Conservation (phyloP, 352 stramenopile species). For the Pseudoperonospora humuli region DNA sequence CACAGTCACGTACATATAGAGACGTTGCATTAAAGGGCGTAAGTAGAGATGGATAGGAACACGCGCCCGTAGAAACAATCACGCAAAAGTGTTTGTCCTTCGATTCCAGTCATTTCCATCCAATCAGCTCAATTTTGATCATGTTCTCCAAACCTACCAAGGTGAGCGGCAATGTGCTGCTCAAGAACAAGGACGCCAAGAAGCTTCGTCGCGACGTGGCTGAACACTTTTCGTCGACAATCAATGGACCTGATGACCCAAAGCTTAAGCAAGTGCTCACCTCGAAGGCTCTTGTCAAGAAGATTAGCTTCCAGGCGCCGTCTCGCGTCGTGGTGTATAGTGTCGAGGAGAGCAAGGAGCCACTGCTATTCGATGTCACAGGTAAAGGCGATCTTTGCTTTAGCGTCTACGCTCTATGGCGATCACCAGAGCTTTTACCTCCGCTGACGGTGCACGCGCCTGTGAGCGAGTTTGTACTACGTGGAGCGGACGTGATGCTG, state of each 20-base stretch:
- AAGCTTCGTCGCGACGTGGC: slow-evolving; percentile 66
- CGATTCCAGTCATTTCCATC: too few relatives aligned
- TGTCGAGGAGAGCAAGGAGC: slow-evolving; percentile 46
- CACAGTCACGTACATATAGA: too few relatives aligned
- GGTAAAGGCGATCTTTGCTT: slow-evolving; percentile 63
- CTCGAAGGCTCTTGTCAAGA: slow-evolving; percentile 53
- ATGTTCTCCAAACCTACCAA: slow-evolving; percentile 83
- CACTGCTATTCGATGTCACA: slow-evolving; percentile 61
- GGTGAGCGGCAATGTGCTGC: slow-evolving; percentile 65
- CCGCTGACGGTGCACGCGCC: slow-evolving; percentile 60
- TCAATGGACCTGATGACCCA: slow-evolving; percentile 27
- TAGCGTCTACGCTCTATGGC: slow-evolving; percentile 70
- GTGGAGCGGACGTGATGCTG: slow-evolving; percentile 79
- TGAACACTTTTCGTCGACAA: slow-evolving; percentile 22
- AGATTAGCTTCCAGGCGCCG: slow-evolving; percentile 70
- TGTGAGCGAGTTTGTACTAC: slow-evolving; percentile 74
- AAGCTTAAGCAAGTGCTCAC: slow-evolving; percentile 34
- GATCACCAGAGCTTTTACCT: slow-evolving; percentile 36
- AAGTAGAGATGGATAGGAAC: too few relatives aligned
- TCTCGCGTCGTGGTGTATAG: slow-evolving; percentile 67
- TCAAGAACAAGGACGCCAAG: slow-evolving; percentile 84
- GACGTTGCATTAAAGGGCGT: too few relatives aligned
- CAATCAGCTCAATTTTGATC: too few relatives aligned
- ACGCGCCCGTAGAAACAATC: too few relatives aligned
- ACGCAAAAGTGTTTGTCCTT: too few relatives aligned